Conservation (phyloP, 768 basidiomycete species). For the Psilocybe sp. region DNA sequence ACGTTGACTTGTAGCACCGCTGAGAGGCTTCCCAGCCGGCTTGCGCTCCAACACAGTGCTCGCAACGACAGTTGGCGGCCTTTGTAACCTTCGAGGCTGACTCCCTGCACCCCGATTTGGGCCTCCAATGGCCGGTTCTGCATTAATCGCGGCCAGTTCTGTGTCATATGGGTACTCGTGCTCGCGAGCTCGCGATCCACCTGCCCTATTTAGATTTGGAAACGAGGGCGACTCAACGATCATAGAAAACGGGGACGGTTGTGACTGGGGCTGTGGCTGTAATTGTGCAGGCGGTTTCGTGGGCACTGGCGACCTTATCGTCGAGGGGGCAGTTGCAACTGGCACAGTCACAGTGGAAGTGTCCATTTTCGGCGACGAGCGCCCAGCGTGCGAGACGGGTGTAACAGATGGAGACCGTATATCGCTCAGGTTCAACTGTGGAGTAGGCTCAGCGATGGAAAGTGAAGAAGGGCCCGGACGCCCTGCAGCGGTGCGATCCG, state of each 20-base stretch:
- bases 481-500: conserved; percentile 32
- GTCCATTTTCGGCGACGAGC: conserved; percentile 34
- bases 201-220: conserved; percentile 7
- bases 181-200: too few species aligned
- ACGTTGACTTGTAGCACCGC: background rate
- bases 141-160: too few species aligned
- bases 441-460: conserved; percentile 1
- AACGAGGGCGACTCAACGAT: conserved; percentile 40
- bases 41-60: conserved; percentile 5
- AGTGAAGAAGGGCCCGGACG: conserved; percentile 16
- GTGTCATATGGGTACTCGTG: too few species aligned
- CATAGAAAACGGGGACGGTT: conserved; percentile 22
- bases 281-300: conserved; percentile 3
- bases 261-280: too few species aligned
- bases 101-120: too few species aligned
- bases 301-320: conserved; percentile 8
- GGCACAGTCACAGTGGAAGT: conserved; percentile 3
- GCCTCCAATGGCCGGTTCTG: too few species aligned
- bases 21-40: background rate
- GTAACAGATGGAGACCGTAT: conserved; percentile 19
- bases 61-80: conserved; percentile 17
- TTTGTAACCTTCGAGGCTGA: conserved; percentile 11
- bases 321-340: conserved; percentile 1
- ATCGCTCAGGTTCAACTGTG: conserved; percentile 6
- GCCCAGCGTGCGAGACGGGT: conserved; percentile 21